Base-by-base conservation (phyloP, 1,139 yeast species). In the Magnusiomyces magnusii region DNA sequence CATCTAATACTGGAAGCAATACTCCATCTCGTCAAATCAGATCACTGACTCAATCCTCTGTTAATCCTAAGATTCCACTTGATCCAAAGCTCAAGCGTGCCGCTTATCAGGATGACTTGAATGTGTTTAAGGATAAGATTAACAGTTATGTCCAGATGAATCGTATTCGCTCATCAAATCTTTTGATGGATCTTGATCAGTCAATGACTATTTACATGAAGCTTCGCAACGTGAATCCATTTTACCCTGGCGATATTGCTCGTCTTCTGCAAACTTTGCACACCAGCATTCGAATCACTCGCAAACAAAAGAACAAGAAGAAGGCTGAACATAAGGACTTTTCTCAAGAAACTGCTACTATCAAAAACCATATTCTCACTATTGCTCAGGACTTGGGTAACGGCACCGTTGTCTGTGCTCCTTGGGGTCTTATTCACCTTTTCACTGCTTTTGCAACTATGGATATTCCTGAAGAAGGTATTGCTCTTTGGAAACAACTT, bases 381-480 rank as follows among this genome's bases (percentile, higher is more conserved):
- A 76, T 81, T 50, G 75, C 82, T 1, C 76, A 77, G 53, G 85
- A 82, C 65, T 70, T 82, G 53, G 68, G 81, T 49, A 73, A 74
- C 44, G 76, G 76, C 1, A 70, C 73, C 25, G 76, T 80, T 17
- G 65, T 63, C 28, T 68, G 81, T 53, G 79, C 78, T 60, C 78
- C 79, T 53, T 79, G 77, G 64, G 86, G 86, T 55, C 78, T 83
- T 47, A 79, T 82, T 73, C 84, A 81, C 65, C 68, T 83, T 54
- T 77, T 82, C 63, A 80, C 84, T 27, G 80, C 84, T n/a, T 81
- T 80, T 68, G 78, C 80, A 64, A 85, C 83, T 63, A 71, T 82
- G 63, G 76, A 79, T 49, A 69, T 80, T 55, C 77, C 79, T 25
- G 75, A 76, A 60, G 84, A 81, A 66, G 85, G 85, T 41, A 76